phyloP scores from a whole-genome alignment of 2,329 filamentous ascomycete genomes.

The Trichoderma sp. region DNA sequence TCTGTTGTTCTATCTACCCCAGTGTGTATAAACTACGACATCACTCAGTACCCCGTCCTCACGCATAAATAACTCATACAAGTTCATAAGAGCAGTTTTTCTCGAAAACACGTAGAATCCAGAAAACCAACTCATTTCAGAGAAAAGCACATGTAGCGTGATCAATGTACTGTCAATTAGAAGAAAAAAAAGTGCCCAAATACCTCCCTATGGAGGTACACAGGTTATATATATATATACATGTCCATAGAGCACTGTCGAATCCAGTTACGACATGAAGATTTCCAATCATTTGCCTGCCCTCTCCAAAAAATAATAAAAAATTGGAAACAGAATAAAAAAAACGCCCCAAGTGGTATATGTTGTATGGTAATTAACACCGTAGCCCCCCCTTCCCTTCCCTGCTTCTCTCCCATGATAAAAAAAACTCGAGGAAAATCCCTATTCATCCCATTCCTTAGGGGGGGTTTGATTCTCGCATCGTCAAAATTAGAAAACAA shows the following conservation, averaged over 20 bases:
- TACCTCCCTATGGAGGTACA: not conserved
- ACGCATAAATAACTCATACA: no score
- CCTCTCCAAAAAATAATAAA: not conserved
- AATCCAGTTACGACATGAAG: constrained; percentile 16
- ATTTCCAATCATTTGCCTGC: constrained; percentile 11
- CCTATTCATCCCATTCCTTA: not conserved
- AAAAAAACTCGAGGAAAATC: not conserved
- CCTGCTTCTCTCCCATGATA: not conserved
- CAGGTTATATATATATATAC: constrained; percentile 1
- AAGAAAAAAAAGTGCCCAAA: constrained; percentile 12
- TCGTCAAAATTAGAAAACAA: not conserved
- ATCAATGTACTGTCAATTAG: not conserved
- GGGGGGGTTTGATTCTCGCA: not conserved
- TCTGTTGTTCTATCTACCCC: no score
- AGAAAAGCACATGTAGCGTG: not conserved
- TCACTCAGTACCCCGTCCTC: no score
- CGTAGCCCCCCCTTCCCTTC: not conserved
- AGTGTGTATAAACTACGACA: no score
- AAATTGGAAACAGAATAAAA: not conserved
- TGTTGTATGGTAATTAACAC: not conserved
- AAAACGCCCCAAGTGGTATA: constrained; percentile 25
- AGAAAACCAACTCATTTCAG: not conserved
- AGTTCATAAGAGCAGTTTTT: not conserved
- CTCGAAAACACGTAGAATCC: not conserved
- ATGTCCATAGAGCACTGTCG: not conserved